Evolutionary conservation across 2,329 filamentous ascomycete species (phyloP).

Genomic region (Calonectria pteridis): DNA sequence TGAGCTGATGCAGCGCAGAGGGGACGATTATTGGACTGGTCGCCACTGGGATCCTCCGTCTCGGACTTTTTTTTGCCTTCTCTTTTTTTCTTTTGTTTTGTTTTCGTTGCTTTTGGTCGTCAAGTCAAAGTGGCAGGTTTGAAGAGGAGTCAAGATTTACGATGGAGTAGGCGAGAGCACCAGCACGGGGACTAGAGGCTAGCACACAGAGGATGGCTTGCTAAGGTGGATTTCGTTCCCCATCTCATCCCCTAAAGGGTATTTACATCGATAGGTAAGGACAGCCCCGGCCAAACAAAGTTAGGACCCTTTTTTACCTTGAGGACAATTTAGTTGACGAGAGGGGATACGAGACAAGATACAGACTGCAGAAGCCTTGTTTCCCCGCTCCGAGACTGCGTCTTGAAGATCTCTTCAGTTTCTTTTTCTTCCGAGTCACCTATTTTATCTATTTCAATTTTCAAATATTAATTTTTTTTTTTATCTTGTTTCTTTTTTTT

Average conservation of each 20-base stretch:
- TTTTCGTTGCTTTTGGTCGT: slow-evolving; percentile 25
- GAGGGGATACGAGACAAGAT: slow-evolving; percentile 11
- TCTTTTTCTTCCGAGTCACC: neutral
- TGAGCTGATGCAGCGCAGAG: slow-evolving; percentile 44
- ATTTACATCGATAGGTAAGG: slow-evolving; percentile 19
- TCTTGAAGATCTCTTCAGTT: neutral
- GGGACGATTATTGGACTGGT: slow-evolving; percentile 37
- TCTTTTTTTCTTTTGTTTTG: slow-evolving; percentile 30
- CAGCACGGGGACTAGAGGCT: slow-evolving; percentile 13
- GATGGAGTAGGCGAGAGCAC: slow-evolving; percentile 8
- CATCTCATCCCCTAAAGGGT: slow-evolving; percentile 23
- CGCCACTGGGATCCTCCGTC: slow-evolving; percentile 43
- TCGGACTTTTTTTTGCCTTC: slow-evolving; percentile 27
- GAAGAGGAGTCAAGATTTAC: slow-evolving; percentile 8
- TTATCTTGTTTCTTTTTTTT: slow-evolving; percentile 5
- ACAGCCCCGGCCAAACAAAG: slow-evolving; percentile 21
- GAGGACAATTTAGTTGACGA: slow-evolving; percentile 11
- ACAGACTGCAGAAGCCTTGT: slow-evolving; percentile 7
- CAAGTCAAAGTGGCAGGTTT: slow-evolving; percentile 1
- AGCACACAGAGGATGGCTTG: slow-evolving; percentile 18
- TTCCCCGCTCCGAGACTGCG: neutral
- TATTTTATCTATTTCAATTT: neutral
- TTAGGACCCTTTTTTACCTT: slow-evolving; percentile 14
- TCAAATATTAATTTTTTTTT: neutral
- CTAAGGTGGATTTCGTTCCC: slow-evolving; percentile 21